These are phyloP conservation scores for Hyaloperonospora arabidopsidis DNA, from an alignment of 352 stramenopile genomes.

Conservation along the genomic window DNA sequence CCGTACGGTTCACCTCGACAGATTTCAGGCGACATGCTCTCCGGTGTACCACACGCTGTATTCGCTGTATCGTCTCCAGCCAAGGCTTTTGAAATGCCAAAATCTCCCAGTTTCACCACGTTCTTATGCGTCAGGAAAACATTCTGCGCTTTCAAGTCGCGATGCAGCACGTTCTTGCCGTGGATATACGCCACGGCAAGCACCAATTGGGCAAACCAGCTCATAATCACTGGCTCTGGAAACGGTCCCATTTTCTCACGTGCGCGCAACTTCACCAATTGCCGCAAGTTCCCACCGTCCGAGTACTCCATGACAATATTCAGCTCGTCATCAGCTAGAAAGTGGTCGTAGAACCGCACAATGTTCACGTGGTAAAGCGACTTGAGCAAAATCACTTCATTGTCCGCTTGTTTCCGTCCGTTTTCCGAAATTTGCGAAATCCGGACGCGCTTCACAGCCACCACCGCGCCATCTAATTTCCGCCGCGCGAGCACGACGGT, in stretches of 20 bases:
- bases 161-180: conserved; percentile 83
- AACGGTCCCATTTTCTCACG: conserved; percentile 79
- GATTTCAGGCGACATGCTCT: conserved; percentile 87
- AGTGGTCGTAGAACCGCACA: conserved; percentile 86
- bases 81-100: conserved; percentile 84
- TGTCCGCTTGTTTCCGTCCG: conserved; percentile 79
- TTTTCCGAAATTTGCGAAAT: conserved; percentile 77
- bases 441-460: conserved; percentile 79
- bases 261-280: conserved; percentile 72
- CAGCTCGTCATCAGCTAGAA: conserved; percentile 77
- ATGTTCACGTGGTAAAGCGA: conserved; percentile 87
- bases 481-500: conserved; percentile 74
- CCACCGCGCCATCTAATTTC: conserved; percentile 69
- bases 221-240: conserved; percentile 79
- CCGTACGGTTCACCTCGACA: conserved; percentile 81
- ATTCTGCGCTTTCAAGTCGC: conserved; percentile 84
- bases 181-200: conserved; percentile 84
- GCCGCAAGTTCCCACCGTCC: conserved; percentile 73
- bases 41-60: conserved; percentile 76
- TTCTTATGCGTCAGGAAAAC: conserved; percentile 84
- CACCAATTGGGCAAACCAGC: conserved; percentile 82
- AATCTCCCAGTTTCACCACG: conserved; percentile 84
- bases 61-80: conserved; percentile 71
- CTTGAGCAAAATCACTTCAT: conserved; percentile 85
- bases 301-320: conserved; percentile 88